phyloP scores from a whole-genome alignment of 495 filamentous ascomycete genomes.

The Neurospora sp. region DNA sequence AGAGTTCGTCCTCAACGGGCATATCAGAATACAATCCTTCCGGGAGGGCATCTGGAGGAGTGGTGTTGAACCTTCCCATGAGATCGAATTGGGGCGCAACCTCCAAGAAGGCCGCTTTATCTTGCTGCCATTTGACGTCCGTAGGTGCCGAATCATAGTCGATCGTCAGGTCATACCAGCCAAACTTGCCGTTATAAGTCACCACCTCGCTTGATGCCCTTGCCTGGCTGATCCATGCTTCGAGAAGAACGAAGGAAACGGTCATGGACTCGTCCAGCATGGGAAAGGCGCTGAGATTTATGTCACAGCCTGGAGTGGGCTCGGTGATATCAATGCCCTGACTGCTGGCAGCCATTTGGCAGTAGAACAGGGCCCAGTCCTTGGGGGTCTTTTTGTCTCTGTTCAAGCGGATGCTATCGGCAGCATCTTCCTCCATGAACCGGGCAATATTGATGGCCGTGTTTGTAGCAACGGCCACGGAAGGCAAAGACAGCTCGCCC shows the following conservation, averaged over 20 bases:
- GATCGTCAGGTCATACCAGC: background rate
- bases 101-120: background rate
- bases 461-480: slow-evolving; percentile 2
- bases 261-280: background rate
- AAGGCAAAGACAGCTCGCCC: background rate
- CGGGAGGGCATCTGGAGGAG: background rate
- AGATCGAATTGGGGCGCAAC: background rate
- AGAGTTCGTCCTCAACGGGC: background rate
- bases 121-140: background rate
- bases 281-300: background rate
- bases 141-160: background rate
- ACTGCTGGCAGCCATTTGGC: background rate
- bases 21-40: background rate
- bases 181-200: slow-evolving; percentile 1
- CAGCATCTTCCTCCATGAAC: slow-evolving; percentile 1
- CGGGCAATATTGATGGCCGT: slow-evolving; percentile 4
- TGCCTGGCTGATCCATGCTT: background rate
- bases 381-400: background rate
- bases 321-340: background rate
- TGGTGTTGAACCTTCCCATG: background rate
- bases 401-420: background rate
- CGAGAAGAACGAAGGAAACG: background rate
- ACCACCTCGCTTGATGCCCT: background rate
- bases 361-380: background rate
- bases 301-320: background rate